These are phyloP conservation scores for Ogataea glucozyma DNA, from an alignment of 805 yeast species.

Conservation along the genomic window DNA sequence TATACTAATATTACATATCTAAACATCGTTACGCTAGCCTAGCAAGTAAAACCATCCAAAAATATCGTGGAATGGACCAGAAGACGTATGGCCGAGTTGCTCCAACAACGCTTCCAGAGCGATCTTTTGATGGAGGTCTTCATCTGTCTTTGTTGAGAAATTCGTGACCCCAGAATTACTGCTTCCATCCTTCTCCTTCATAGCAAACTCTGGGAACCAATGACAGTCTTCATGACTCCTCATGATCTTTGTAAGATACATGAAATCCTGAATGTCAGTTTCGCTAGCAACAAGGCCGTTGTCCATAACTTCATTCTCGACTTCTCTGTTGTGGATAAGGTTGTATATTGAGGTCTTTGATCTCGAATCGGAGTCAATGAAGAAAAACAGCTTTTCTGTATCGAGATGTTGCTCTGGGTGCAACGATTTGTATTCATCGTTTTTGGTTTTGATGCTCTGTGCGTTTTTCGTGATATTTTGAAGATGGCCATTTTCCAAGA, in stretches of 20 bases:
- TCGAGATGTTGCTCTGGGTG: conserved; percentile 2
- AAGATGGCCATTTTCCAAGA: conserved; percentile 2
- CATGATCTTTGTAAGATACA: conserved; percentile 1
- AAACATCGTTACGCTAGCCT: not conserved
- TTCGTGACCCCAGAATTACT: not conserved
- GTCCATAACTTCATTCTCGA: not conserved
- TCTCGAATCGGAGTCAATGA: not conserved
- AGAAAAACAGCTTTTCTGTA: not conserved
- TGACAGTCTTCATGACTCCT: no score
- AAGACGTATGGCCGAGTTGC: not conserved
- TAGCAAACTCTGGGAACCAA: no score
- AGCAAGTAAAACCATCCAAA: conserved; percentile 3
- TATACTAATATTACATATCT: not conserved
- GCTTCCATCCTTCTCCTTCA: no score
- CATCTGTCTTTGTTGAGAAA: not conserved
- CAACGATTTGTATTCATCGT: conserved; percentile 1
- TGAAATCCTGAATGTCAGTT: conserved; percentile 9
- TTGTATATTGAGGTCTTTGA: conserved; percentile 17
- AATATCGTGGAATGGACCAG: not conserved
- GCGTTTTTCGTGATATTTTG: not conserved
- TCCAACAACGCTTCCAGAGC: conserved; percentile 5
- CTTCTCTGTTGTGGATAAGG: conserved; percentile 11
- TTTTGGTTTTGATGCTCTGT: not conserved
- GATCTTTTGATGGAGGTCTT: not conserved
- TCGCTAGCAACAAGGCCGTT: not conserved